These are phyloP conservation scores for Linnemannia exigua DNA, from an alignment of 192 early-diverging fungal genomes.

Conservation along the genomic window DNA sequence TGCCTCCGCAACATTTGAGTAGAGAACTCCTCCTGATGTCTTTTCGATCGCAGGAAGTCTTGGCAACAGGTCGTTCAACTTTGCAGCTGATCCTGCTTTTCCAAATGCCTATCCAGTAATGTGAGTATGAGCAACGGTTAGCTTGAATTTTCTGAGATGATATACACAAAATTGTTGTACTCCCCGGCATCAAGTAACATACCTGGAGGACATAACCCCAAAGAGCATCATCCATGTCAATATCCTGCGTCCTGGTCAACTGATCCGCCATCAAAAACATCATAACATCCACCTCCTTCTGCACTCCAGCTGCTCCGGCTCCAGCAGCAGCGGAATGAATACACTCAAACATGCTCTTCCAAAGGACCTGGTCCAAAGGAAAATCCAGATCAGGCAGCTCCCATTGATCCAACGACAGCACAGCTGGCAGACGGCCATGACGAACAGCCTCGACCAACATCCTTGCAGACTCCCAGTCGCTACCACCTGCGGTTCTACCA, in stretches of 20 bases:
- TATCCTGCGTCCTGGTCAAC: slow-evolving; percentile 13
- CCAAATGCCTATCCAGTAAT: slow-evolving; percentile 28
- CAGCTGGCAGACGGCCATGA: slow-evolving; percentile 47
- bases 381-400: slow-evolving; percentile 42
- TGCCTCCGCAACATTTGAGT: slow-evolving; percentile 20
- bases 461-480: slow-evolving; percentile 21
- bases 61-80: slow-evolving; percentile 17
- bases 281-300: slow-evolving; percentile 19
- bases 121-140: neutral
- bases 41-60: slow-evolving; percentile 1
- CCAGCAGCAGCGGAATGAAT: slow-evolving; percentile 12
- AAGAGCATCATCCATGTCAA: slow-evolving; percentile 39
- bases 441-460: slow-evolving; percentile 45
- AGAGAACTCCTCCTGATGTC: neutral
- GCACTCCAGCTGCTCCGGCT: neutral
- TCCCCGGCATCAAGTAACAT: neutral
- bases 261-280: slow-evolving; percentile 50
- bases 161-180: neutral
- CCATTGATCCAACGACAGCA: slow-evolving; percentile 51
- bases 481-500: neutral
- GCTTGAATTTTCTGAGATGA: neutral
- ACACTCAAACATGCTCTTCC: slow-evolving; percentile 50
- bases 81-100: slow-evolving; percentile 17
- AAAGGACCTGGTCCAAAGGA: slow-evolving; percentile 26
- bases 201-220: slow-evolving; percentile 48